phyloP scores from a whole-genome alignment of 768 basidiomycete genomes.

The Mycena polygramma region DNA sequence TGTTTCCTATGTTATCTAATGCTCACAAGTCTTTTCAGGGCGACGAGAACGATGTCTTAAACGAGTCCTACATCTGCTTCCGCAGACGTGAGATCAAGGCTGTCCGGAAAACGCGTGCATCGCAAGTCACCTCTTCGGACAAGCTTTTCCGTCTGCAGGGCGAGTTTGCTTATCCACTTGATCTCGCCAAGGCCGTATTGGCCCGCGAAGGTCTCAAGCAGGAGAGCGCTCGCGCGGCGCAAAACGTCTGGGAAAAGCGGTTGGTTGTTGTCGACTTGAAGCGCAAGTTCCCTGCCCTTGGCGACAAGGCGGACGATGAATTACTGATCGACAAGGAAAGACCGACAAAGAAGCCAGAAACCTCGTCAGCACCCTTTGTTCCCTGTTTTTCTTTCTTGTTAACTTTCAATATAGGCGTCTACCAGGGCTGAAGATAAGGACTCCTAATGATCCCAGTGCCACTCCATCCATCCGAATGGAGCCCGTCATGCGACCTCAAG shows the following conservation, averaged over 20 bases:
- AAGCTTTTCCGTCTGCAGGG: conserved; percentile 85
- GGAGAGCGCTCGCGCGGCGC: conserved; percentile 67
- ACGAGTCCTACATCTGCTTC: conserved; percentile 98
- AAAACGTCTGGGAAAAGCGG: conserved; percentile 84
- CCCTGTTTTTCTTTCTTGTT: background rate
- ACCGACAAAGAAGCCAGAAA: conserved; percentile 62
- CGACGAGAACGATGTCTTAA: conserved; percentile 90
- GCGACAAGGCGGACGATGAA: conserved; percentile 78
- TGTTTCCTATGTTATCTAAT: background rate
- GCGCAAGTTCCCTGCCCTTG: conserved; percentile 74
- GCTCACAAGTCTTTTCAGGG: conserved; percentile 57
- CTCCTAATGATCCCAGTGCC: conserved; percentile 53
- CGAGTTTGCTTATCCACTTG: conserved; percentile 80
- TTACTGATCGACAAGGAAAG: conserved; percentile 62
- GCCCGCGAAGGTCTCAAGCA: conserved; percentile 85
- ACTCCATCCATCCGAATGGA: conserved; percentile 59
- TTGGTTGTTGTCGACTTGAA: conserved; percentile 84
- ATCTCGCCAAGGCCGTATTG: conserved; percentile 78
- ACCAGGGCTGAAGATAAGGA: conserved; percentile 67
- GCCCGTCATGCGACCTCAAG: conserved; percentile 71
- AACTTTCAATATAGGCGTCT: conserved; percentile 53
- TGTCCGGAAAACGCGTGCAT: conserved; percentile 93
- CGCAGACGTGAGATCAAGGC: conserved; percentile 95
- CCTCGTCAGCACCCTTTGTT: conserved; percentile 25
- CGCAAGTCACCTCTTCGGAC: conserved; percentile 90